Conservation (phyloP, 768 basidiomycete species). For the Leccinum uliginosum region DNA sequence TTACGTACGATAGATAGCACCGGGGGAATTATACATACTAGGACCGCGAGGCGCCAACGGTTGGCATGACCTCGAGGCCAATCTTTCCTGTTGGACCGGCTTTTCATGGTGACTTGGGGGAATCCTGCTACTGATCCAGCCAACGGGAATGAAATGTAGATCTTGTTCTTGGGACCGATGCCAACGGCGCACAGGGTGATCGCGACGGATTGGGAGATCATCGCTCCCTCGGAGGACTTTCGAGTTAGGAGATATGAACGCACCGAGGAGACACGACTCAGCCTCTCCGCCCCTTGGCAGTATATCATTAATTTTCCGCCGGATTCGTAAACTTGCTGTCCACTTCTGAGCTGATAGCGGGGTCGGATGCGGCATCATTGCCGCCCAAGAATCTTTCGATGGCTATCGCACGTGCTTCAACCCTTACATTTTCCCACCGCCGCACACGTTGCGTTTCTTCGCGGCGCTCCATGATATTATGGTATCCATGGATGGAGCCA, state of each 20-base stretch:
- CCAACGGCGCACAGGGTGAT: background rate
- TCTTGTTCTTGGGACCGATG: background rate
- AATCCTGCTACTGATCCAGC: background rate
- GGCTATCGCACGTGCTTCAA: background rate
- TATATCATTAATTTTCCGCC: background rate
- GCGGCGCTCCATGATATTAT: slow-evolving; percentile 2
- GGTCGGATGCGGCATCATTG: background rate
- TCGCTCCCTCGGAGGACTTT: background rate
- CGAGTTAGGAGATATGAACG: background rate
- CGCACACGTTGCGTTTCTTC: no score
- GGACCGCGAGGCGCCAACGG: background rate
- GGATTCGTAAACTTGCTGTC: background rate
- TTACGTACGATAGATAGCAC: background rate
- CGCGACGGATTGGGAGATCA: background rate
- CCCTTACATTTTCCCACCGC: background rate
- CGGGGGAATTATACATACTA: background rate
- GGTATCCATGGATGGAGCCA: background rate
- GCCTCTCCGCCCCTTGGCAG: background rate
- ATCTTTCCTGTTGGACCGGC: background rate
- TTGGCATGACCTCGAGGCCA: background rate
- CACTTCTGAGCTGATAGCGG: background rate
- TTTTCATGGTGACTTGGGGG: background rate
- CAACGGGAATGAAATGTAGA: background rate
- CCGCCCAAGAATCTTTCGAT: background rate
- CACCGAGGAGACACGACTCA: background rate